Conservation (phyloP, 2,329 filamentous ascomycete genomes). For the Aschersonia sp. region DNA sequence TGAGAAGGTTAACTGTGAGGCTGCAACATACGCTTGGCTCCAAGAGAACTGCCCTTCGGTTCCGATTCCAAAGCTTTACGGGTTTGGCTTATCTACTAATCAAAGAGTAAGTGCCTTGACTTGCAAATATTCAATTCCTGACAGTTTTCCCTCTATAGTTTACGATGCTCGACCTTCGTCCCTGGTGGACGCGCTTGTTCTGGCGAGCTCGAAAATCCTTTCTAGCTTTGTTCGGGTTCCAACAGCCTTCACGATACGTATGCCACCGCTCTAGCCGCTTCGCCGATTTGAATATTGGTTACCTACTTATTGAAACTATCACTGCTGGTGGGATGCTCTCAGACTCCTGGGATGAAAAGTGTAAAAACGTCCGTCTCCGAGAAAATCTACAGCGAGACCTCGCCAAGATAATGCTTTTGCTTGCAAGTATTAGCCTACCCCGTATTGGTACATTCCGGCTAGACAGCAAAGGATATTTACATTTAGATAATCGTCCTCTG, state of each 20-base stretch:
- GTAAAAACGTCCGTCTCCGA: constrained; percentile 5
- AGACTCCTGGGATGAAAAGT: constrained; percentile 8
- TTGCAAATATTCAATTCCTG: neutral
- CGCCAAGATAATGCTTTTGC: constrained; percentile 13
- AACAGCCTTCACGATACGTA: constrained; percentile 6
- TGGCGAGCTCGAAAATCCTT: neutral
- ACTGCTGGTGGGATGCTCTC: constrained; percentile 8
- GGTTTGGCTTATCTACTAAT: constrained; percentile 9
- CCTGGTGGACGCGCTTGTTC: constrained; percentile 2
- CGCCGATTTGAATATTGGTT: constrained; percentile 7
- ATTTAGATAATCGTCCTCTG: constrained; percentile 11
- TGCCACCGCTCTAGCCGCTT: constrained; percentile 2
- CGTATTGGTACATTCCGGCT: constrained; percentile 14
- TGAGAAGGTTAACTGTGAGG: constrained; percentile 20
- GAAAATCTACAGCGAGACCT: constrained; percentile 15
- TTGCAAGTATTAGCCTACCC: constrained; percentile 13
- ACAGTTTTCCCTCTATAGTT: neutral
- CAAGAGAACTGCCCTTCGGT: constrained; percentile 8
- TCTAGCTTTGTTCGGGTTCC: constrained; percentile 4
- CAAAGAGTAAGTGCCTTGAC: constrained; percentile 4
- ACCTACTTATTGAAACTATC: constrained; percentile 9
- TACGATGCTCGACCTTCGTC: neutral
- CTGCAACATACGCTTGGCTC: constrained; percentile 9
- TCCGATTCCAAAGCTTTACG: constrained; percentile 11
- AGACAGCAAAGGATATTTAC: constrained; percentile 14